These are phyloP conservation scores for Mycena sanguinolenta DNA, from an alignment of 768 basidiomycete species.

Conservation along the genomic window DNA sequence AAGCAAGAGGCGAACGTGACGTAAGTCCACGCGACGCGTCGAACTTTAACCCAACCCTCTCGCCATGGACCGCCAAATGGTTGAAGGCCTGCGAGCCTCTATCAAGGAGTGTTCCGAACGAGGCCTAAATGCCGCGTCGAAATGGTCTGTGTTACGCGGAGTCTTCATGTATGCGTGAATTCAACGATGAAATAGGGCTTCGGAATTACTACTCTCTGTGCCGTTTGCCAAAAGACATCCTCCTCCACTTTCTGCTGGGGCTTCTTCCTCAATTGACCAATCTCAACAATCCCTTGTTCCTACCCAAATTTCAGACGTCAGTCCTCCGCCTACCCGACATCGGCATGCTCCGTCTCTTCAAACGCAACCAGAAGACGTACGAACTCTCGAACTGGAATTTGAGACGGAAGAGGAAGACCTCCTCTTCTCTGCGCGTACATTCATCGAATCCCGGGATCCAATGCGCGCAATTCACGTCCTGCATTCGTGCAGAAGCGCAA, in stretches of 20 bases:
- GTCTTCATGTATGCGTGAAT: conserved; percentile 30
- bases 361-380: conserved; percentile 48
- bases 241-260: conserved; percentile 48
- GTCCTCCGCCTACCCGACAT: conserved; percentile 45
- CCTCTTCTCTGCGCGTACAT: conserved; percentile 79
- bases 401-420: conserved; percentile 78
- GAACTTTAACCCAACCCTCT: neutral
- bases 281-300: conserved; percentile 41
- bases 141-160: conserved; percentile 68
- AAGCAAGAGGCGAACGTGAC: neutral
- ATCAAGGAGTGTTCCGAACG: conserved; percentile 81
- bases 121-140: conserved; percentile 77
- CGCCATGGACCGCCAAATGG: conserved; percentile 61
- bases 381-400: conserved; percentile 57
- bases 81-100: conserved; percentile 70
- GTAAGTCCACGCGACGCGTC: neutral
- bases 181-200: conserved; percentile 65
- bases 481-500: conserved; percentile 73
- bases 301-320: conserved; percentile 25
- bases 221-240: conserved; percentile 53
- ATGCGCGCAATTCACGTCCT: conserved; percentile 78
- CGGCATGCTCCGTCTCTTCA: conserved; percentile 53
- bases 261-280: conserved; percentile 42
- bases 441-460: conserved; percentile 84
- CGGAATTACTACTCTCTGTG: conserved; percentile 67